A percentile compares a stretch with the other conserved stretches of the same genome.
Conservation (phyloP, 78 protist species). For the Bigelowiella natans region DNA sequence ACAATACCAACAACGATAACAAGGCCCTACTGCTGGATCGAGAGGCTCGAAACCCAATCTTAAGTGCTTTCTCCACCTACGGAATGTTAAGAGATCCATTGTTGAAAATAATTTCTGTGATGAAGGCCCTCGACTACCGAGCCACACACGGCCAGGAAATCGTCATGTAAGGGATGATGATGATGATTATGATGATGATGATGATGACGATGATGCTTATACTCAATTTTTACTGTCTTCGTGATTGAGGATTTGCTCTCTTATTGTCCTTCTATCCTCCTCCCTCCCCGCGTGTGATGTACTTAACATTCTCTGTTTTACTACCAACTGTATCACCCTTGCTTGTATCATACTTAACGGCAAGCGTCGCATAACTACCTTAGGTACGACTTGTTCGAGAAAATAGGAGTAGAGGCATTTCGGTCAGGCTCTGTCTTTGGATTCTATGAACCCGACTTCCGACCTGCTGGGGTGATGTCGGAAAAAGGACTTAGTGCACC, state of each 20-base stretch:
- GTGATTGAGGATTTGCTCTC: no score
- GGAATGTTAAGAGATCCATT: conserved; percentile 9
- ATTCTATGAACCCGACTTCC: conserved; percentile 1
- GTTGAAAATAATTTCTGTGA: not conserved
- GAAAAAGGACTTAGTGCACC: not conserved
- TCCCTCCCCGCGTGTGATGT: no score
- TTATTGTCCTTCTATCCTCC: no score
- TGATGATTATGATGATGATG: not conserved
- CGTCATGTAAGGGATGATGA: not conserved
- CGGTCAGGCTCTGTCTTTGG: not conserved
- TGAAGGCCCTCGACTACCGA: conserved; percentile 3
- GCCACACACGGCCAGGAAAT: not conserved
- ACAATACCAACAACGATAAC: no score
- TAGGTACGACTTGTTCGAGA: not conserved
- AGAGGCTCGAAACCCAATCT: not conserved
- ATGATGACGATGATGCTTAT: not conserved
- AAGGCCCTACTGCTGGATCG: conserved; percentile 17
- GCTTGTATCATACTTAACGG: no score
- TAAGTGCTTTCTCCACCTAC: not conserved
- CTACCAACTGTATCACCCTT: no score
- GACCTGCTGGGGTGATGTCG: not conserved
- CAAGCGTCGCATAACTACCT: no score
- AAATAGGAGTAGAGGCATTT: not conserved
- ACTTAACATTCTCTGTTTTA: no score
- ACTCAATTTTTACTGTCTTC: no score